These are phyloP conservation scores for Claviceps sp. DNA, from an alignment of 2,329 filamentous ascomycete genomes.

Conservation along the genomic window DNA sequence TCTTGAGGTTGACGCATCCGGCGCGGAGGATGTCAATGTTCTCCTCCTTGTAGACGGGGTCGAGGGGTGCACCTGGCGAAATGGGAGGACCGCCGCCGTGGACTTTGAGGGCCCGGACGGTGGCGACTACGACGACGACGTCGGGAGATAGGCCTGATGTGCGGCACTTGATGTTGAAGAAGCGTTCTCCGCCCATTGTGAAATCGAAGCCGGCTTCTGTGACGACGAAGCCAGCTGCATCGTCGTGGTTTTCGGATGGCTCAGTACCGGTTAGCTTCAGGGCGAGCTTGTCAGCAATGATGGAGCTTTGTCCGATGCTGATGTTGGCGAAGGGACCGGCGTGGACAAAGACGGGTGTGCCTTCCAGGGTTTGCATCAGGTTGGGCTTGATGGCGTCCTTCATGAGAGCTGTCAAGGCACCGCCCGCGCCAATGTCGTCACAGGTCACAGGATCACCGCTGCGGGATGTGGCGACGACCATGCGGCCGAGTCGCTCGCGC, in stretches of 20 bases:
- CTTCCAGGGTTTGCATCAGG: conserved; percentile 95
- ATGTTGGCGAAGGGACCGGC: conserved; percentile 98
- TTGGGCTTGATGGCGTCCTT: conserved; percentile 98
- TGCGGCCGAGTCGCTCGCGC: conserved; percentile 82
- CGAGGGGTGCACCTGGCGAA: conserved; percentile 69
- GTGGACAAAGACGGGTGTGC: conserved; percentile 94
- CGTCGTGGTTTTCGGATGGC: conserved; percentile 68
- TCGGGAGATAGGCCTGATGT: conserved; percentile 87
- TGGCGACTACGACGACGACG: conserved; percentile 88
- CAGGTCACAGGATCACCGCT: conserved; percentile 85
- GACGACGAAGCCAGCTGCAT: conserved; percentile 83
- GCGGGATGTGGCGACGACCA: conserved; percentile 85
- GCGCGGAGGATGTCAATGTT: conserved; percentile 82
- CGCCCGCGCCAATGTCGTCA: conserved; percentile 86
- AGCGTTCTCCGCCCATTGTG: conserved; percentile 97
- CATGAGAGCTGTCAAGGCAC: conserved; percentile 88
- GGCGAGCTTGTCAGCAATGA: conserved; percentile 88
- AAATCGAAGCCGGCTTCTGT: conserved; percentile 98
- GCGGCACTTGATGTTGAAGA: conserved; percentile 99
- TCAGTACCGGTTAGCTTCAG: conserved; percentile 94
- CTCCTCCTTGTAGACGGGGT: conserved; percentile 81
- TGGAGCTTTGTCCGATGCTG: conserved; percentile 89
- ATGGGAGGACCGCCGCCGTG: conserved; percentile 95
- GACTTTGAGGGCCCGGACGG: conserved; percentile 89
- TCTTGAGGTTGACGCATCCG: conserved; percentile 87